Conservation (phyloP, 225 moss, liverwort and hornwort species). For the Bryoerythrophyllum caledonicum region DNA sequence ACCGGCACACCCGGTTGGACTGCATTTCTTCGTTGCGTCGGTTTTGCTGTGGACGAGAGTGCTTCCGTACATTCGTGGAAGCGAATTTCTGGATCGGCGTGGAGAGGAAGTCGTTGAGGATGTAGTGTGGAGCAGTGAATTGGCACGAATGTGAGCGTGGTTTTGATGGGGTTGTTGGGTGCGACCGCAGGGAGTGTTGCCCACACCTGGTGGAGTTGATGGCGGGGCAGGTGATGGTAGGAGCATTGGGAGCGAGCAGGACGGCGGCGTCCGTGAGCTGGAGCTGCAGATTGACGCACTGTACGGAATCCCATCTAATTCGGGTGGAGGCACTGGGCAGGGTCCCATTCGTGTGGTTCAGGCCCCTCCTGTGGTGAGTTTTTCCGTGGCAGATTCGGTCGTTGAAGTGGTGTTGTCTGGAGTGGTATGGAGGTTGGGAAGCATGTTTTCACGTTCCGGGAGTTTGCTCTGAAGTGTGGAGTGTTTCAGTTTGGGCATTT, state of each 20-base stretch:
- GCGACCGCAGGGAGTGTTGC: slow-evolving; percentile 61
- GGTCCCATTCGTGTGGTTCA: slow-evolving; percentile 68
- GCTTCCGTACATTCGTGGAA: not conserved
- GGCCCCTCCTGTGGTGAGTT: slow-evolving; percentile 76
- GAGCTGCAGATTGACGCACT: slow-evolving; percentile 95
- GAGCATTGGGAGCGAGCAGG: slow-evolving; percentile 45
- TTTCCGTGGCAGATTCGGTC: not conserved
- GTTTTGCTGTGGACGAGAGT: not conserved
- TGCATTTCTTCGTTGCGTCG: not conserved
- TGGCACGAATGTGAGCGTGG: not conserved
- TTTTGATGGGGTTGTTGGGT: slow-evolving; percentile 18
- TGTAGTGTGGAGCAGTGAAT: not conserved
- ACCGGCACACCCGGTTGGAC: not conserved
- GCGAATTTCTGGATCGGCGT: not conserved
- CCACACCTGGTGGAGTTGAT: slow-evolving; percentile 50
- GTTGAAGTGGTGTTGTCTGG: not conserved
- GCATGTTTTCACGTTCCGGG: not conserved
- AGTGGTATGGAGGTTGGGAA: slow-evolving; percentile 14
- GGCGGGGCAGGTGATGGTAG: slow-evolving; percentile 56
- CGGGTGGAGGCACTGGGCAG: slow-evolving; percentile 44
- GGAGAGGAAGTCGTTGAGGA: not conserved
- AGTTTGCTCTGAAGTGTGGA: slow-evolving; percentile 4
- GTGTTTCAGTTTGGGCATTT: not conserved
- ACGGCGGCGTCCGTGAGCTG: slow-evolving; percentile 66
- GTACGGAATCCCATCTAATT: slow-evolving; percentile 66